A percentile compares a stretch with the other conserved stretches of the same genome.
phyloP scores from a whole-genome alignment of 2,329 filamentous ascomycete species.

The Zymoseptoria ardabiliae region DNA sequence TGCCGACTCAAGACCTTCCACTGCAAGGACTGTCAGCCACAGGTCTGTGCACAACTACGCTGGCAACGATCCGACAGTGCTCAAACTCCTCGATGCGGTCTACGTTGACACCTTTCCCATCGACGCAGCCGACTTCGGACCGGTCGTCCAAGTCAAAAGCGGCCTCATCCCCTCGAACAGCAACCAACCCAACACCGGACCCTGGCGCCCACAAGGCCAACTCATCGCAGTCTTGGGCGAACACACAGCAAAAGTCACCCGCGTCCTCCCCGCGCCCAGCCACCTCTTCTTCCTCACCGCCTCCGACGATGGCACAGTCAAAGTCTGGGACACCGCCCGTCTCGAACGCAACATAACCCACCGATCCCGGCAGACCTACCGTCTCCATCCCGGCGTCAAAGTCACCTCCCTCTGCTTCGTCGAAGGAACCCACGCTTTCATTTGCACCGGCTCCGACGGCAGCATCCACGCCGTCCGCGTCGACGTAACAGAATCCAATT shows the following conservation, averaged over 20 bases:
- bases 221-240: slow-evolving; percentile 85
- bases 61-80: slow-evolving; percentile 61
- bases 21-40: slow-evolving; percentile 15
- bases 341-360: slow-evolving; percentile 88
- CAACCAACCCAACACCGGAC: slow-evolving; percentile 40
- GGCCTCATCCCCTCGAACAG: slow-evolving; percentile 37
- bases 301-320: slow-evolving; percentile 83
- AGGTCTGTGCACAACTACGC: slow-evolving; percentile 63
- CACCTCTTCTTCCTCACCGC: slow-evolving; percentile 92
- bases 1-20: slow-evolving; percentile 15
- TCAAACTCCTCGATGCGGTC: slow-evolving; percentile 70
- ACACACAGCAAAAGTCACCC: slow-evolving; percentile 73
- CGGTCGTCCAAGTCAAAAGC: slow-evolving; percentile 62
- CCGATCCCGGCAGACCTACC: slow-evolving; percentile 77
- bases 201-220: slow-evolving; percentile 77
- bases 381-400: slow-evolving; percentile 60
- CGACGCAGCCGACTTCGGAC: slow-evolving; percentile 63
- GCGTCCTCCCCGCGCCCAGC: slow-evolving; percentile 76
- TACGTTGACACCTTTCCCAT: slow-evolving; percentile 60
- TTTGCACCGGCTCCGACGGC: slow-evolving; percentile 84
- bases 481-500: slow-evolving; percentile 51
- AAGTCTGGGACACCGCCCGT: slow-evolving; percentile 84
- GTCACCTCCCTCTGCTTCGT: slow-evolving; percentile 84
- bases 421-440: slow-evolving; percentile 87
- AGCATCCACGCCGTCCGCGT: slow-evolving; percentile 84